Evolutionary conservation across 2,329 filamentous ascomycete genomes (phyloP), one percentile per base, ranked within the genome.

Genomic region (Apiospora rasikravindrae): DNA sequence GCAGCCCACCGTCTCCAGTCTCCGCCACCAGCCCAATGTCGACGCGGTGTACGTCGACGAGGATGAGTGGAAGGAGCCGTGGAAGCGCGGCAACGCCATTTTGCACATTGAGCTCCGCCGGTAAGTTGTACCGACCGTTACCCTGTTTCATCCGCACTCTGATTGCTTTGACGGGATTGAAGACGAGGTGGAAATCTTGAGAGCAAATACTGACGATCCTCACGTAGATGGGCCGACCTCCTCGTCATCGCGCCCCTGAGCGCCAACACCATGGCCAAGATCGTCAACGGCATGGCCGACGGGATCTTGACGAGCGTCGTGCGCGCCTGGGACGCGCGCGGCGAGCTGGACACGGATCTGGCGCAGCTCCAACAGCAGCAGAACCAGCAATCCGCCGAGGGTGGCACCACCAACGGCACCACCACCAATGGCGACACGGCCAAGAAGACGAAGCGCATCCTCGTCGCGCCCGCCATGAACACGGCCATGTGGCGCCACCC

Each of bases 401-500:
- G 47, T 14, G 16, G 45, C 19, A 26, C 45, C 19, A 13, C 8
- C 26, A 53, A 40, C 44, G 29, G 19, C n/a, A 19, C 7, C 10
- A 11, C 26, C 24, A n/a, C 13, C 8, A 11, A 37, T 37, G 33
- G 45, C 44, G 16, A 19, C 61, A 24, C 0, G 40, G 57, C 45
- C 26, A 82, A 79, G 7, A 81, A 79, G 70, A 89, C 87, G 80
- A 92, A 92, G 81, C 88, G 86, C 74, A 94, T 97, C 47, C 78
- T 96, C 1, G 92, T 96, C 0, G 93, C 93, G 2, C 91, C 92
- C 1, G 91, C 93, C 42, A 97, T 98, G 94, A 98, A 98, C 81
- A 94, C 90, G 33, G 91, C 92, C 4, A 98, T 98, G 95, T 97
- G 93, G 92, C 86, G 87, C 71, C 94, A 98, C 80, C 95, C 95